Evolutionary conservation across 2,329 filamentous ascomycete genomes (phyloP).

Genomic region (Hypoxylon sp.): DNA sequence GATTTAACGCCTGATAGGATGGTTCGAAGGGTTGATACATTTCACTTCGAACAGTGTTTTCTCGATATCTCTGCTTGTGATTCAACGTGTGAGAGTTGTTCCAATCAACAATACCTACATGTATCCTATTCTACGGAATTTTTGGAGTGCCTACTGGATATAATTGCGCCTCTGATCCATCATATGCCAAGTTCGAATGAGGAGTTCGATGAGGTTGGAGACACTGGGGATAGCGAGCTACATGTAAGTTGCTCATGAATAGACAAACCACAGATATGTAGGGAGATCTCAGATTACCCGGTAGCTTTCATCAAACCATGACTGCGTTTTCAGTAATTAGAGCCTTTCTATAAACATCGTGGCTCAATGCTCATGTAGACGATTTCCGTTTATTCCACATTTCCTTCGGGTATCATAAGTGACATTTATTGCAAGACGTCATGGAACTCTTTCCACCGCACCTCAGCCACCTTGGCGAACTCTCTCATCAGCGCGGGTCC

Average conservation of each 20-base stretch:
- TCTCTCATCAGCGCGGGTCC: conserved; percentile 74
- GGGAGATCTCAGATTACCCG: not conserved
- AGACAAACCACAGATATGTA: not conserved
- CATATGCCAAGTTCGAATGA: not conserved
- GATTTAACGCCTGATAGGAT: conserved; percentile 82
- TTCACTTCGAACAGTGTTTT: conserved; percentile 8
- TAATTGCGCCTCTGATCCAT: not conserved
- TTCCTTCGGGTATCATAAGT: conserved; percentile 44
- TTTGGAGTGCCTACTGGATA: not conserved
- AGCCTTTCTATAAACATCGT: not conserved
- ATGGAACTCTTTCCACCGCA: conserved; percentile 74
- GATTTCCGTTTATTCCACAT: conserved; percentile 8
- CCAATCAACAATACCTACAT: no score
- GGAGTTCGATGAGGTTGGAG: not conserved
- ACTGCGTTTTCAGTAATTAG: not conserved
- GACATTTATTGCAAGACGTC: conserved; percentile 40
- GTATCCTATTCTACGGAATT: not conserved
- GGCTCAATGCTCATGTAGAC: not conserved
- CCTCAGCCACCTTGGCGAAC: conserved; percentile 71
- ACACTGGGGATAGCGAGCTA: not conserved
- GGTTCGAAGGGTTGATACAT: conserved; percentile 88
- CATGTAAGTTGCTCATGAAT: not conserved
- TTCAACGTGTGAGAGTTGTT: not conserved
- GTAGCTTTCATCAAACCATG: not conserved
- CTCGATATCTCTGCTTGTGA: not conserved